Evolutionary conservation across 176 grass and related monocot species (phyloP), one percentile per base, ranked within the genome.

Genomic region (Calamus simplicifolius): DNA sequence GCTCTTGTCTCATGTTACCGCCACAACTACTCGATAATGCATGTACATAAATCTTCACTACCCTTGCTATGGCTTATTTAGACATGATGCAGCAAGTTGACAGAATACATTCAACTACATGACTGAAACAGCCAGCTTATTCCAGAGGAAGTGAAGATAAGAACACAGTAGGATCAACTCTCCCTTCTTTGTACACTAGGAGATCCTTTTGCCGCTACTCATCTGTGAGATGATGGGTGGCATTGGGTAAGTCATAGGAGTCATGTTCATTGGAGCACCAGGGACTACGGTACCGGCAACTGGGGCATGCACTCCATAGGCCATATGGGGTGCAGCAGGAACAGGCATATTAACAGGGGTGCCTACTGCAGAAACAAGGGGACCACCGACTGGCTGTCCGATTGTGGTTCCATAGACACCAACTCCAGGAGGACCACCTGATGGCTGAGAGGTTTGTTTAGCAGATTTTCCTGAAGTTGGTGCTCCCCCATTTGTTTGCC

Each of bases 321-420:
- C 80, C 63, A 98, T 70, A 79, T 92, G 84, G 29, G 93, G 75
- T 51, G 79, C 71, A 13, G 71, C 71, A 7, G 87, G 28, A 29
- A 85, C 78, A 26, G 87, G 72, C 54, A 88, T 65, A 0, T 78
- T 82, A 50, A 97, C 92, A 2, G 84, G 93, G n/a, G 93, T 98
- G 16, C 93, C 93, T 23, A 98, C 76, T 0, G 93, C 88, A 23
- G 93, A 83, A 16, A 81, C 81, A 48, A 92, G 72, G 27, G 83
- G 84, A 2, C 75, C 82, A 49, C 78, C 87, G 1, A 97, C 87
- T 3, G 87, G 93, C 59, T 98, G 93, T 49, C 93, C 88, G 1
- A 92, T 98, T 27, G 93, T 90, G 0, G 86, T 91, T 28, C 86
- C 83, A 15, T 75, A 87, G 62, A 82, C 75, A 68, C 79, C 68